phyloP scores from a whole-genome alignment of 148 eudicot species.

The Oxyria digyna region DNA sequence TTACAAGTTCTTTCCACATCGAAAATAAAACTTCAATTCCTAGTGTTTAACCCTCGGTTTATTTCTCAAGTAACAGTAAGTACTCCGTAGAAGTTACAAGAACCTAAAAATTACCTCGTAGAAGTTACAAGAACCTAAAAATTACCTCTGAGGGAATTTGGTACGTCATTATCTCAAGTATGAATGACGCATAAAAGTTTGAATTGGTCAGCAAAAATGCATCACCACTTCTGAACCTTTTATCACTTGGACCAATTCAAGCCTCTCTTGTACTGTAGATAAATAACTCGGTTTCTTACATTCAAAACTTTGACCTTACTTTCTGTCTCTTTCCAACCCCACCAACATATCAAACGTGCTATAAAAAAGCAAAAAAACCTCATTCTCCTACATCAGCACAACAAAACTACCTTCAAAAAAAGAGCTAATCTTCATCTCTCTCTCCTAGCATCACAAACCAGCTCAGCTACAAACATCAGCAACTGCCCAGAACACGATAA shows the following conservation, averaged over 20 bases:
- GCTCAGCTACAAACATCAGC: neutral
- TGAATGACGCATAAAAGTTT: neutral
- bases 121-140: neutral
- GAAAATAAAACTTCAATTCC: no score
- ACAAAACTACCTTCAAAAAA: neutral
- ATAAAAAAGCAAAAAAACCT: neutral
- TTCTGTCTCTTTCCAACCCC: neutral
- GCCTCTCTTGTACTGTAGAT: neutral
- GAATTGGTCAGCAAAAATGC: neutral
- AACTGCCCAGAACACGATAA: neutral
- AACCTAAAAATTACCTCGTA: no score
- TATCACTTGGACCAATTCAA: neutral
- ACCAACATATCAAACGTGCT: neutral
- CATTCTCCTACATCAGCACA: constrained; percentile 7
- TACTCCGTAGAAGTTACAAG: neutral
- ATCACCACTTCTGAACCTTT: neutral
- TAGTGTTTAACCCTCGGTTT: no score
- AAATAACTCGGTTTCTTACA: constrained; percentile 1
- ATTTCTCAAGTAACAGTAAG: neutral
- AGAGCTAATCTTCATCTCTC: neutral
- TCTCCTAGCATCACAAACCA: constrained; percentile 1
- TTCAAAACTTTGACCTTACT: constrained; percentile 6
- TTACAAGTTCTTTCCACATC: no score
- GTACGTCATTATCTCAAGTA: neutral
- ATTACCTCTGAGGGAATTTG: neutral